Percentiles rank a stretch among this genome's conserved stretches.
phyloP scores from a whole-genome alignment of 371 early-diverging fungal species.

The Mortierella sp. region DNA sequence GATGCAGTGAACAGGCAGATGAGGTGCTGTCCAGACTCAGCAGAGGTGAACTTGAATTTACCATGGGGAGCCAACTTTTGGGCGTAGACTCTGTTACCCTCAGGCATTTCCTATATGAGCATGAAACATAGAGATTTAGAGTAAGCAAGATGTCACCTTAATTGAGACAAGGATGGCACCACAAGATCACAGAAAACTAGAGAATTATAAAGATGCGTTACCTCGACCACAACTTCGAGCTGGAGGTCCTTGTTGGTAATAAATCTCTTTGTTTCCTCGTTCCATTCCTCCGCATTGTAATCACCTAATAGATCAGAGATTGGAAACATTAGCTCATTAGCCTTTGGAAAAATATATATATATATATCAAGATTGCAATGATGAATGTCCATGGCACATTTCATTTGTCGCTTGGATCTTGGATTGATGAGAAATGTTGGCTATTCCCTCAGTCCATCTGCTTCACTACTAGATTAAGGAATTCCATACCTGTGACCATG shows the following conservation, averaged over 20 bases:
- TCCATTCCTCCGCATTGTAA: slow-evolving; percentile 86
- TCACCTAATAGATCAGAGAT: slow-evolving; percentile 63
- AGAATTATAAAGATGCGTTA: background rate
- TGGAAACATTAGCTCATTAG: background rate
- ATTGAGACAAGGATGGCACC: background rate
- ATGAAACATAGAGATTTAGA: background rate
- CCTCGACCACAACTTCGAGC: slow-evolving; percentile 74
- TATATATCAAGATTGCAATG: background rate
- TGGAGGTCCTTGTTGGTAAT: slow-evolving; percentile 84
- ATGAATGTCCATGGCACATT: too few species aligned
- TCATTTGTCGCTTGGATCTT: too few species aligned
- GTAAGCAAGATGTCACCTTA: background rate
- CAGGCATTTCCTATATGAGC: slow-evolving; percentile 67
- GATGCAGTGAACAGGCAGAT: slow-evolving; percentile 83
- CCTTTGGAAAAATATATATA: background rate
- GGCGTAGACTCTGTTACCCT: slow-evolving; percentile 70
- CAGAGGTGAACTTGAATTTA: slow-evolving; percentile 89
- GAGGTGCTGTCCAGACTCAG: slow-evolving; percentile 88
- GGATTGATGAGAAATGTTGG: too few species aligned
- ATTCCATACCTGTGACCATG: slow-evolving; percentile 77
- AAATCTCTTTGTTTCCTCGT: slow-evolving; percentile 71
- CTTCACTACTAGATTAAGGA: too few species aligned
- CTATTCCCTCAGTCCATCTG: too few species aligned
- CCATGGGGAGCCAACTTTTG: slow-evolving; percentile 82
- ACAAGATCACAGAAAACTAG: background rate